Base-by-base conservation (phyloP, 805 yeast species). In the Scheffersomyces ergatensis region DNA sequence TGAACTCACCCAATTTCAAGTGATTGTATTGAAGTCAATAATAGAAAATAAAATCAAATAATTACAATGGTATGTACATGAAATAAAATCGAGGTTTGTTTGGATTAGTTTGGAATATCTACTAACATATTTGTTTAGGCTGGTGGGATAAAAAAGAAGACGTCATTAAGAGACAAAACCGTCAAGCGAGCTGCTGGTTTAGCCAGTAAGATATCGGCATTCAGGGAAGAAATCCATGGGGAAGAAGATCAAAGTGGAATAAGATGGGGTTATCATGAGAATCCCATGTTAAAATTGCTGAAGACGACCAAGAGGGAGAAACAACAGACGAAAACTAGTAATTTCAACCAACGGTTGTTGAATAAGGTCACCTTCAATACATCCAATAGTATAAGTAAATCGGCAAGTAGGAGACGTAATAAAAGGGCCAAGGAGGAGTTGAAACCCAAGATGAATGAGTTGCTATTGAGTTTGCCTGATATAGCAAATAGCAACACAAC, bases 361-460 rank as follows among this genome's bases (percentile, higher is more conserved):
- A 46, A 46, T 24, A 58, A 62, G 36, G 56, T 51, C 16, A 56
- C 66, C 12, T 54, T 58, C 43, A 64, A 62, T 37, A 54, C 71
- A 42, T 52, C 70, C 52, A 53, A 69, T 14, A 76, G 77, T 17
- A 70, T 85, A 33, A 81, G 89, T 16, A 85, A 85, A 55, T 80
- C 88, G 5, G 68, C 89, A 0, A 46, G 74, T 3, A 73, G 88
- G 54, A 73, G 88, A 48, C 82, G 82, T 51, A 78, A 86, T 48
- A 69, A 77, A 48, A 77, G 73, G 50, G 68, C 72, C 36, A 77
- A 75, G 50, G 85, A 83, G 42, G 78, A 82, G 48, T 64, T 86
- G 44, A 77, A 77, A 50, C 88, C 90, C 4, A 75, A 80, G 51
- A 73, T 85, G 77, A 69, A 73, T 39, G 93, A 85, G 48, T 60